These are phyloP conservation scores for Exophiala sp. DNA, from an alignment of 2,329 filamentous ascomycete species.

Conservation along the genomic window DNA sequence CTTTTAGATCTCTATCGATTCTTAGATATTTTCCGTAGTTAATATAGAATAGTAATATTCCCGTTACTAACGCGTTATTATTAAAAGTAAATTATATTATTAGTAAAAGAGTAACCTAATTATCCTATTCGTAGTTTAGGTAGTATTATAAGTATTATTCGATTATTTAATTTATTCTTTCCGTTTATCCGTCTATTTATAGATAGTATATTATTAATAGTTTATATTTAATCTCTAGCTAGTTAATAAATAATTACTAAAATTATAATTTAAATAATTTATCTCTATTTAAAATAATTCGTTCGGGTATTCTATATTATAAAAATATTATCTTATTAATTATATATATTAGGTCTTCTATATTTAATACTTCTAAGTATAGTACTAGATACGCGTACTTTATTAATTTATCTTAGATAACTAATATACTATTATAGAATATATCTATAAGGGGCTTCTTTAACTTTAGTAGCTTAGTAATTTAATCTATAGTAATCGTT, in stretches of 20 bases:
- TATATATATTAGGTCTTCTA: not conserved
- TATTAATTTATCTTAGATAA: no score
- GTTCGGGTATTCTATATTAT: not conserved
- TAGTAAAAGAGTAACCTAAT: no score
- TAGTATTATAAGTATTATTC: no score
- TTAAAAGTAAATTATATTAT: no score
- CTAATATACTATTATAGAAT: no score
- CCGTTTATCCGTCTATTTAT: conserved; percentile 17
- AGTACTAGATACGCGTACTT: conserved; percentile 3
- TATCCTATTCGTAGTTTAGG: no score
- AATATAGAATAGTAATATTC: no score
- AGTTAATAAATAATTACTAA: not conserved
- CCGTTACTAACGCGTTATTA: no score
- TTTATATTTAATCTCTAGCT: conserved; percentile 16
- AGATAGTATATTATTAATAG: conserved; percentile 13
- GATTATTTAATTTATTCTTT: conserved; percentile 21
- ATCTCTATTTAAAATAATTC: not conserved
- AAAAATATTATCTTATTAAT: not conserved
- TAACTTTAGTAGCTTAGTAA: no score
- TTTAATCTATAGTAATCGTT: no score
- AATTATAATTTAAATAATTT: conserved; percentile 3
- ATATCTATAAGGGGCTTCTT: no score
- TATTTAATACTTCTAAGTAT: not conserved
- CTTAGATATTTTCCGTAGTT: no score
- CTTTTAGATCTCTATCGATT: not conserved